Conservation (phyloP, 768 basidiomycete species). For the Tylopilus cervinicoccineus region DNA sequence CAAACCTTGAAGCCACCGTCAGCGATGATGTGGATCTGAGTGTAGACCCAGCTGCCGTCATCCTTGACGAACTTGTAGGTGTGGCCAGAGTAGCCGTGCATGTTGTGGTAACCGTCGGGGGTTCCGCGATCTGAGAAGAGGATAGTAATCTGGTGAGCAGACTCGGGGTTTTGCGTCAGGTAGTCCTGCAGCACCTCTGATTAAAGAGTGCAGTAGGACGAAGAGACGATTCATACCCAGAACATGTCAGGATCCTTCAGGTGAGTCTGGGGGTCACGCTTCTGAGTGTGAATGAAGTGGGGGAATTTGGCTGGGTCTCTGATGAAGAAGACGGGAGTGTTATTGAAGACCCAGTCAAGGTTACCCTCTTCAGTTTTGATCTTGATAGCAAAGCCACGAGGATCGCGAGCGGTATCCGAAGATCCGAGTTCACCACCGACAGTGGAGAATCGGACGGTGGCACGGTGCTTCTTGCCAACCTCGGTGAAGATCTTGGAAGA, state of each 20-base stretch:
- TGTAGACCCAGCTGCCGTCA: constrained; percentile 81
- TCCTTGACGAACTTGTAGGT: constrained; percentile 85
- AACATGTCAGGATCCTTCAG: constrained; percentile 84
- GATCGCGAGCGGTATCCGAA: constrained; percentile 90
- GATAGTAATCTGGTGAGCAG: constrained; percentile 86
- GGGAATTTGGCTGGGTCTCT: constrained; percentile 86
- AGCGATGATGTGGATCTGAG: constrained; percentile 77
- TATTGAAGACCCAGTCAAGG: constrained; percentile 90
- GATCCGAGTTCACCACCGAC: constrained; percentile 88
- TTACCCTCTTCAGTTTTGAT: constrained; percentile 89
- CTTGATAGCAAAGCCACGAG: constrained; percentile 89
- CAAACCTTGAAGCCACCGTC: constrained; percentile 79
- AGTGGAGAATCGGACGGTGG: constrained; percentile 89
- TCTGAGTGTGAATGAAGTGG: constrained; percentile 93
- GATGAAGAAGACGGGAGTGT: constrained; percentile 91
- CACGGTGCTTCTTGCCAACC: constrained; percentile 62
- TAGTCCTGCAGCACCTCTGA: constrained; percentile 59
- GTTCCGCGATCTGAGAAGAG: constrained; percentile 94
- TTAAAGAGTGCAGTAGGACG: neutral
- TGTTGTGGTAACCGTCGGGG: constrained; percentile 80
- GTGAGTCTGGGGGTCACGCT: constrained; percentile 89
- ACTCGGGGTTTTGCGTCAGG: constrained; percentile 82
- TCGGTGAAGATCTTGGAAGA: constrained; percentile 63
- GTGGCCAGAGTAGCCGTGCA: constrained; percentile 94
- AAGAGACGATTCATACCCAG: constrained; percentile 47